Evolutionary conservation across 129 eudicot genomes (phyloP), one percentile per base, ranked within the genome.

Genomic region (Lonicera japonica): DNA sequence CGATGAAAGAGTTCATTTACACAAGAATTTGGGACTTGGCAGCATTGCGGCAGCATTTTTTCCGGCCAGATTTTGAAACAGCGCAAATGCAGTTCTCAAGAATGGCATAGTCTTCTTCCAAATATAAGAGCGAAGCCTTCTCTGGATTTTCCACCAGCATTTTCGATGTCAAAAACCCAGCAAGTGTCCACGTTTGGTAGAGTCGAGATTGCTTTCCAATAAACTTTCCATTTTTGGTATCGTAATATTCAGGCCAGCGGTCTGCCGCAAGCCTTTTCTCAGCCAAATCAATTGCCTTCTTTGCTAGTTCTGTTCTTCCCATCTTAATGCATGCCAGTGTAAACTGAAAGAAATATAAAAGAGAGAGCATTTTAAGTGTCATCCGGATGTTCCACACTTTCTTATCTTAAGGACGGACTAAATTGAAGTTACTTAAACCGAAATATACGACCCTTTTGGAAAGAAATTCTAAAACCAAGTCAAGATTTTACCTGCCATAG

Each of bases 131-230:
- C 12, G 96, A 65, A 54, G 97, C 99, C 63, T 64, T 77, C 45
- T 85, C 86, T 3, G 95, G 99, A 19, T 94, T 94, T 51, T 77
- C 89, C 72, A 94, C 60, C 16, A 94, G 87, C 96, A 85, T 75
- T 75, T 83, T 94, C 14, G 99, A 94, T 34, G 96, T 85, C 40
- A 88, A 59, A 71, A 46, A 94, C 45, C 99, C 99, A 21, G 99
- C 95, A 55, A 94, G 70, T 2, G 99, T 85, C 99, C 99, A 94
- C 22, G 99, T 94, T 79, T 94, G 99, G 75, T 88, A 79, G n/a
- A 88, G 89, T 56, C 99, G 81, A 7, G 99, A 75, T 72, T 94
- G 96, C 73, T 94, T 94, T 15, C 99, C 99, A 19, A 88, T 71
- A 60, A 88, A 94, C 72, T 78, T 88, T 24, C 96, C 99, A 11